Conservation (phyloP, 805 yeast genomes). For the Teunomyces aglyptinius region DNA sequence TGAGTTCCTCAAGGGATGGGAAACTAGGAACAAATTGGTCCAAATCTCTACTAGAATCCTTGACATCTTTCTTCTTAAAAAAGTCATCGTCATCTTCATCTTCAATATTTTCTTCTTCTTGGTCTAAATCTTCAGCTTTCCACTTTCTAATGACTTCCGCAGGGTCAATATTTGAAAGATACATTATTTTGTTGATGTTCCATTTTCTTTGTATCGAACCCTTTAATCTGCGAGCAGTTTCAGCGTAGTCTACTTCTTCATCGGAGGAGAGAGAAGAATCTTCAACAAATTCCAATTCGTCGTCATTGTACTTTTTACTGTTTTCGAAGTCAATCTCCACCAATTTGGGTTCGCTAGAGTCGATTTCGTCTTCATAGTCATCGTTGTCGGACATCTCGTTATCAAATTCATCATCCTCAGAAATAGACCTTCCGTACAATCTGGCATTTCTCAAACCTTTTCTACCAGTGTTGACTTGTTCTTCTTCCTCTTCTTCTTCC, state of each 20-base stretch:
- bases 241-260: slow-evolving; percentile 37
- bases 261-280: slow-evolving; percentile 46
- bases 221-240: slow-evolving; percentile 60
- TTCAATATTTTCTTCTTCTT: slow-evolving; percentile 36
- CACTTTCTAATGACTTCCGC: slow-evolving; percentile 69
- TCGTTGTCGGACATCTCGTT: slow-evolving; percentile 43
- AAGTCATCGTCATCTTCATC: slow-evolving; percentile 48
- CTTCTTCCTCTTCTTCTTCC: slow-evolving; percentile 32
- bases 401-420: slow-evolving; percentile 46
- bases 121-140: slow-evolving; percentile 52
- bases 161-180: slow-evolving; percentile 75
- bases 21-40: slow-evolving; percentile 38
- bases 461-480: slow-evolving; percentile 57
- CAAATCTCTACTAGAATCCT: slow-evolving; percentile 26
- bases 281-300: slow-evolving; percentile 43
- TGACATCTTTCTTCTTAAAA: slow-evolving; percentile 47
- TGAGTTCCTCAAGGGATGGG: slow-evolving; percentile 43
- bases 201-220: slow-evolving; percentile 56
- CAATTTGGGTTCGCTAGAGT: slow-evolving; percentile 38
- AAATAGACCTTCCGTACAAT: slow-evolving; percentile 52
- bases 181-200: slow-evolving; percentile 80
- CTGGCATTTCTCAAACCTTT: slow-evolving; percentile 55
- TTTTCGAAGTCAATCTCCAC: slow-evolving; percentile 50
- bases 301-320: slow-evolving; percentile 30
- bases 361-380: slow-evolving; percentile 33